phyloP scores from a whole-genome alignment of 1,139 yeast species.

The Sugiyamaella xylanicola region DNA sequence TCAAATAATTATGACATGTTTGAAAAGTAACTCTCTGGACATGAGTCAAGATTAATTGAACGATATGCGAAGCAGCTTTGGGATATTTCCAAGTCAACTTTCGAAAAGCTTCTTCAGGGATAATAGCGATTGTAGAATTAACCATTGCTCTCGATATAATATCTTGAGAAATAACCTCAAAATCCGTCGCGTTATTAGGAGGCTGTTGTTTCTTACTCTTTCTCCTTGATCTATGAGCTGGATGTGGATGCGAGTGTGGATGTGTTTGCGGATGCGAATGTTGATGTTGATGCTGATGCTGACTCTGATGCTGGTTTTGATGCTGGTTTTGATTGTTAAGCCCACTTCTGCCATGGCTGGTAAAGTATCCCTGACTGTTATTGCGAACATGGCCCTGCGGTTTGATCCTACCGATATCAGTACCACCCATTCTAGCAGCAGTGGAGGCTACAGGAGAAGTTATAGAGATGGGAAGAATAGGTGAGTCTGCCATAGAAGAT shows the following conservation, averaged over 20 bases:
- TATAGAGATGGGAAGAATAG: slow-evolving; percentile 15
- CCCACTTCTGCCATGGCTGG: not conserved
- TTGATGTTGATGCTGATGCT: not conserved
- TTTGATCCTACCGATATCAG: slow-evolving; percentile 1
- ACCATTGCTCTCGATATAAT: slow-evolving; percentile 62
- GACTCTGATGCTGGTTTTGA: not conserved
- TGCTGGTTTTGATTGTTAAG: not conserved
- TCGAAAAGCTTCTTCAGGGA: slow-evolving; percentile 81
- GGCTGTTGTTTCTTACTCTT: not conserved
- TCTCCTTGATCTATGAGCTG: not conserved
- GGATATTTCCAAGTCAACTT: slow-evolving; percentile 77
- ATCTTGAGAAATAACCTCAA: slow-evolving; percentile 44
- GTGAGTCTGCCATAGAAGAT: slow-evolving; percentile 17
- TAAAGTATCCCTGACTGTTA: not conserved
- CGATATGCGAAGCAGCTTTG: slow-evolving; percentile 88
- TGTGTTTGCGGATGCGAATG: not conserved
- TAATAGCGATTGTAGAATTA: slow-evolving; percentile 85
- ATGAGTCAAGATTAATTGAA: slow-evolving; percentile 86
- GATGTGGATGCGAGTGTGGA: not conserved
- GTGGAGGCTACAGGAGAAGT: slow-evolving; percentile 19
- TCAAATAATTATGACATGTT: slow-evolving; percentile 84
- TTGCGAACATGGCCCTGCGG: not conserved
- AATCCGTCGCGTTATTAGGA: slow-evolving; percentile 23
- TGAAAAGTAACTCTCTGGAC: slow-evolving; percentile 88
- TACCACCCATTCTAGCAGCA: slow-evolving; percentile 18